Conservation (phyloP, 352 stramenopile species). For the Pythium angustatum region DNA sequence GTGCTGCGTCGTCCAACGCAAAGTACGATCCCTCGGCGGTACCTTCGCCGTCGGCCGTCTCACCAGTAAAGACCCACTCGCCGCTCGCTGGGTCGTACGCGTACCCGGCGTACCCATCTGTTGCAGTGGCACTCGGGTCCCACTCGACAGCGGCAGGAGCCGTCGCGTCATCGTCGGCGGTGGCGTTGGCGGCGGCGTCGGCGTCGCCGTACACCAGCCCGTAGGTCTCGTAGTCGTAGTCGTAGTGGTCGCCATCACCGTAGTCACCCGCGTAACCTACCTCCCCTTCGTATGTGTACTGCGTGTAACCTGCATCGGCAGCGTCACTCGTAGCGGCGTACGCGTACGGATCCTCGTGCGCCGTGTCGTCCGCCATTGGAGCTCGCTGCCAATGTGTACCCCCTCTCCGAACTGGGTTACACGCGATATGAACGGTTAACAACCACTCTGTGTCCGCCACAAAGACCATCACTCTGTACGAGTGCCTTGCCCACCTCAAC, state of each 20-base stretch:
- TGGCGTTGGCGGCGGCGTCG: no score
- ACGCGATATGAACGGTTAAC: slow-evolving; percentile 3
- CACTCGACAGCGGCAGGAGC: no score
- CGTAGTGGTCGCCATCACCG: no score
- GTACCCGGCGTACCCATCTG: slow-evolving; percentile 6
- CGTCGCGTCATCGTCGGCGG: no score
- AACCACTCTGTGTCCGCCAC: neutral
- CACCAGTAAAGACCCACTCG: slow-evolving; percentile 14
- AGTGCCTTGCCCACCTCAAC: neutral
- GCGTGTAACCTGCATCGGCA: neutral
- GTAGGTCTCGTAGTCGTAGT: no score
- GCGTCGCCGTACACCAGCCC: no score
- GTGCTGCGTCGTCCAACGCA: slow-evolving; percentile 16
- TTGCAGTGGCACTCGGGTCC: neutral
- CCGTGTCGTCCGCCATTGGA: neutral
- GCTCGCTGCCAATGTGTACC: neutral
- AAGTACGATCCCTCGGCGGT: slow-evolving; percentile 21
- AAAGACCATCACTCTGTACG: slow-evolving; percentile 15
- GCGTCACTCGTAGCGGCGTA: neutral
- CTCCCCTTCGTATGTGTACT: neutral
- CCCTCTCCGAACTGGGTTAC: neutral
- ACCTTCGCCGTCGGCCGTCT: neutral
- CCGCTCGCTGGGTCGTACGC: slow-evolving; percentile 13
- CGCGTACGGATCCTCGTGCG: neutral
- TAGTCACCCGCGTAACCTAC: no score